Evolutionary conservation across 1,139 yeast genomes (phyloP), one percentile per base, ranked within the genome.

Genomic region (Yamadazyma membranifaciens): DNA sequence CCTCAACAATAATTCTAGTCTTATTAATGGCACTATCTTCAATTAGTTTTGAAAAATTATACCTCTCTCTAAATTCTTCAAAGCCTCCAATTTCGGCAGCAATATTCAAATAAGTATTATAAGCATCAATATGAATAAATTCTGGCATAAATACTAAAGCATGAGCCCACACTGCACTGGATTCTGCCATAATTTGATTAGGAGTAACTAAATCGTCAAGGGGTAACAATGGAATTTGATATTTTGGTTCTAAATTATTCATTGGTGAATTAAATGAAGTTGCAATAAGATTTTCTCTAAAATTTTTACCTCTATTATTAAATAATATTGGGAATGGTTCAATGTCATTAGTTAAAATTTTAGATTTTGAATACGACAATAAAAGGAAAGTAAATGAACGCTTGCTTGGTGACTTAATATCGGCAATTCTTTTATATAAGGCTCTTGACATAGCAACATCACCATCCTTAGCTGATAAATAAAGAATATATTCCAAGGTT

Each of bases 381-480:
- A 83, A 56, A 39, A 84, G 62, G 48, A 76, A 77, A 10, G 77
- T 73, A 46, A 83, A 71, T 4, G 84, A 62, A 40, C 69, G 64
- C 11, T 56, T 47, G 1, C 68, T 57, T 1, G 70, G 63, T 2
- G 78, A 50, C 50, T 63, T 55, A 29, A 69, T 63, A 36, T 68
- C 64, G 43, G 75, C 69, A 45, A 83, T 67, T 49, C 78, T 80
- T 39, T 70, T 65, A 57, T 81, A 84, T 33, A 91, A 62, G 0
- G 92, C 88, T 49, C 98, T 72, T 1, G 89, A 72, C 41, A 89
- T 68, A 6, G 81, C 70, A 22, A 87, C 63, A 58, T 92, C 97
- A 0, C 95, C 94, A 50, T 91, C 91, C 43, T 72, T 73, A 0
- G 91, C 83, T 9, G 94, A 79, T 33, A 91, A 62, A 47, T 82